These are phyloP conservation scores for Rhodomyrtus psidioides DNA, from an alignment of 441 rosid species.

Conservation along the genomic window DNA sequence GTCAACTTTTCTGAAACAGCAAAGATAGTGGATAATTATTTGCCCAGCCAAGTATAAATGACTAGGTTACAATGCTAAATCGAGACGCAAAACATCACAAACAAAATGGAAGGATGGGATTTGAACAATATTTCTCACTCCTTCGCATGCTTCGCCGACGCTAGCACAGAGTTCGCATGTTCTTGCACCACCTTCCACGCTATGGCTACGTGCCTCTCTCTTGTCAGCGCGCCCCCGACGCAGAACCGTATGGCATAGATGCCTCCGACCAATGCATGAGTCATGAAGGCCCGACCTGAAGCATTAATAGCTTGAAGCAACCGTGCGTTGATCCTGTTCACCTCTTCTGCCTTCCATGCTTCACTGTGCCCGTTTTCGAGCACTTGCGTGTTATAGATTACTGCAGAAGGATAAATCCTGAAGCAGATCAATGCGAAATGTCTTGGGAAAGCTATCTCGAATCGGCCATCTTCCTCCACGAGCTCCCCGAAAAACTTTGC, in stretches of 20 bases:
- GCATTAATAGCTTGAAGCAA: conserved; percentile 15
- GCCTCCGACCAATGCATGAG: conserved; percentile 28
- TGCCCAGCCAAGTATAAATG: background rate
- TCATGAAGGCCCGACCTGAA: conserved; percentile 27
- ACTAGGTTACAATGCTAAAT: background rate
- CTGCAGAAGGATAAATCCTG: background rate
- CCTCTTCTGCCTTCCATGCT: background rate
- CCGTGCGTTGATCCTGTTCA: background rate
- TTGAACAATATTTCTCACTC: background rate
- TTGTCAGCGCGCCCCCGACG: conserved; percentile 14
- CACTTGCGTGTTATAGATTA: background rate
- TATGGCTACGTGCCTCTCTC: conserved; percentile 23
- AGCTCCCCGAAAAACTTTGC: too few relatives aligned
- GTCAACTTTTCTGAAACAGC: background rate
- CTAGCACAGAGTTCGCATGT: background rate
- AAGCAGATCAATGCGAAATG: too few relatives aligned
- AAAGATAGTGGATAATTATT: background rate
- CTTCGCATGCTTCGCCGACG: background rate
- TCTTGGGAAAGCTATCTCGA: too few relatives aligned
- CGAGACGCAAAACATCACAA: background rate
- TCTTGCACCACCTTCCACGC: conserved; percentile 28
- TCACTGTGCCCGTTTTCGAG: background rate
- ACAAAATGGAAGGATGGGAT: background rate
- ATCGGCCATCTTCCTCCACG: too few relatives aligned
- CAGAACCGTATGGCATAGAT: conserved; percentile 23